These are phyloP conservation scores for Lodderomyces margitis DNA, from an alignment of 1,139 yeast genomes.

Conservation along the genomic window DNA sequence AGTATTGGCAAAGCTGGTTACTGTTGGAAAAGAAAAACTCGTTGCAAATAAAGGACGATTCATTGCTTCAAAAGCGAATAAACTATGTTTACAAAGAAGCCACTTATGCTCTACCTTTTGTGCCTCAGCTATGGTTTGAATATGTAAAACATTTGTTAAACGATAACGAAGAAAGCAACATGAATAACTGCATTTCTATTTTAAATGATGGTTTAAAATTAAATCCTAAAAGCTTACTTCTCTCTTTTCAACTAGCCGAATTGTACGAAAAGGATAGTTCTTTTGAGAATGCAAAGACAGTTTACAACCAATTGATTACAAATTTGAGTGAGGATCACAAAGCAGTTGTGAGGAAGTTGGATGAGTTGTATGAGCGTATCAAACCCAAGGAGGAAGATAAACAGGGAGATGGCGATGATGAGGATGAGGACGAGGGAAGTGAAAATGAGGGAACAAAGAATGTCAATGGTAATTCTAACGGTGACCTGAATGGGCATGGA, in stretches of 20 bases:
- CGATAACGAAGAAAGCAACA: constrained; percentile 35
- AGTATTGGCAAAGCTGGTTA: constrained; percentile 73
- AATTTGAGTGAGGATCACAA: constrained; percentile 35
- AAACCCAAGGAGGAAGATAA: constrained; percentile 10
- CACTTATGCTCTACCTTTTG: constrained; percentile 63
- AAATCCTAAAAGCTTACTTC: constrained; percentile 69
- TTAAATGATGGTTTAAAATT: constrained; percentile 57
- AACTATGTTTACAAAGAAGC: constrained; percentile 75
- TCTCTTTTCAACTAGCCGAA: constrained; percentile 70
- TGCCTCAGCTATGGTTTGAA: constrained; percentile 85
- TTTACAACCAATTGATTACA: constrained; percentile 51
- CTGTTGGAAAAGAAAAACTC: constrained; percentile 76
- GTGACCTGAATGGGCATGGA: constrained; percentile 1
- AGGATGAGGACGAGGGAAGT: constrained; percentile 17
- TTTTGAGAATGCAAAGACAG: constrained; percentile 49
- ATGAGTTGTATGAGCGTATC: constrained; percentile 22
- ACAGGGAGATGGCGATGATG: constrained; percentile 16
- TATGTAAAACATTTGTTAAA: constrained; percentile 37
- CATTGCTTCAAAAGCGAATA: constrained; percentile 55
- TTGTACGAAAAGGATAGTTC: constrained; percentile 60
- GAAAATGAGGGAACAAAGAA: neutral
- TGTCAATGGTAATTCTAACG: neutral
- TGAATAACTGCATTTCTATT: constrained; percentile 36
- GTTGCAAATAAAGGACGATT: constrained; percentile 53
- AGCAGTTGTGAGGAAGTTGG: constrained; percentile 22